Evolutionary conservation across 352 stramenopile species (phyloP).

Genomic region (Phytophthora pluvialis): DNA sequence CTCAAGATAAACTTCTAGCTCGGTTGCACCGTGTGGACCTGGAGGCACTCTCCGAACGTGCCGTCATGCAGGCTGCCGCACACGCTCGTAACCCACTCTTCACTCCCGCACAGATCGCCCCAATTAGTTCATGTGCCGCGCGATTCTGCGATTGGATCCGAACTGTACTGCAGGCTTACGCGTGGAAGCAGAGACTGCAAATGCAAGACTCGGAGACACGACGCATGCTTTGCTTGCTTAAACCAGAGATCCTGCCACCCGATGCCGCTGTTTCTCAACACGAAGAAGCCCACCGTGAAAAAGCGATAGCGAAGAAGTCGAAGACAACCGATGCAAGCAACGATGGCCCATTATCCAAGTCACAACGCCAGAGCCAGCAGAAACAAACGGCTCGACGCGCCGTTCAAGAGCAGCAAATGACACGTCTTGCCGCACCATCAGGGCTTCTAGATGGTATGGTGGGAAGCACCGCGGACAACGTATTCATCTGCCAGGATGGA

Average conservation of each 20-base stretch:
- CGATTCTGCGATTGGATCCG: conserved; percentile 92
- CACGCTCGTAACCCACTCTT: conserved; percentile 79
- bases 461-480: conserved; percentile 29
- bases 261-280: conserved; percentile 21
- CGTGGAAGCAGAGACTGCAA: conserved; percentile 53
- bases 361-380: conserved; percentile 22
- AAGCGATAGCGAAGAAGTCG: not conserved
- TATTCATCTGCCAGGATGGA: conserved; percentile 79
- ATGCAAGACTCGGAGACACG: conserved; percentile 54
- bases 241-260: conserved; percentile 51
- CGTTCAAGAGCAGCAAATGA: conserved; percentile 83
- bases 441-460: conserved; percentile 44
- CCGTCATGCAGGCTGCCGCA: conserved; percentile 45
- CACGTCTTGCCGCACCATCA: conserved; percentile 56
- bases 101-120: conserved; percentile 58
- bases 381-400: conserved; percentile 50
- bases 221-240: conserved; percentile 56
- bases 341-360: conserved; percentile 11
- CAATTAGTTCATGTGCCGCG: conserved; percentile 87
- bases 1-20: conserved; percentile 71
- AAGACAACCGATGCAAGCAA: conserved; percentile 7
- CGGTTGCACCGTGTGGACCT: conserved; percentile 57
- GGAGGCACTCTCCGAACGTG: conserved; percentile 36
- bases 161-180: conserved; percentile 67
- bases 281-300: conserved; percentile 5